phyloP scores from a whole-genome alignment of 192 early-diverging fungal genomes.

The Lobosporangium transversale region DNA sequence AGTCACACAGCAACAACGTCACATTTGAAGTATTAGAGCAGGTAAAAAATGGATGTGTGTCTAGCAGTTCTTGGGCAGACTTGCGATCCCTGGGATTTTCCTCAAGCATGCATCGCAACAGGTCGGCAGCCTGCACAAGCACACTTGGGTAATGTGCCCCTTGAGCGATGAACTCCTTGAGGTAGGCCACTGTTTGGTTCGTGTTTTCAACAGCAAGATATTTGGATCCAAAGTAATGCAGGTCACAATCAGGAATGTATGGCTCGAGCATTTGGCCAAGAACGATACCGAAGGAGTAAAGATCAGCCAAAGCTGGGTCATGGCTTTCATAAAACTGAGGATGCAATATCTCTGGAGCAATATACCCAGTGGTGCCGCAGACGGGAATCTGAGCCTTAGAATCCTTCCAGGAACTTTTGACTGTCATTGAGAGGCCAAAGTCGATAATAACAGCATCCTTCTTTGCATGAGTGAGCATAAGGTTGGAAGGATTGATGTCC shows the following conservation, averaged over 20 bases:
- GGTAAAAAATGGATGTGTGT: slow-evolving; percentile 35
- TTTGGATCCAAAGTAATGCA: slow-evolving; percentile 77
- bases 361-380: slow-evolving; percentile 79
- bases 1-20: slow-evolving; percentile 44
- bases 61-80: slow-evolving; percentile 40
- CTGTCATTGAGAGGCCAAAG: slow-evolving; percentile 71
- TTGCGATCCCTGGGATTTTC: slow-evolving; percentile 39
- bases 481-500: slow-evolving; percentile 72
- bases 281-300: slow-evolving; percentile 79
- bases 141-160: slow-evolving; percentile 31
- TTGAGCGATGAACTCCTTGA: slow-evolving; percentile 49
- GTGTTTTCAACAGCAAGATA: slow-evolving; percentile 55
- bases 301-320: slow-evolving; percentile 65
- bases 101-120: slow-evolving; percentile 39
- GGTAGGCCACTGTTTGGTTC: slow-evolving; percentile 33
- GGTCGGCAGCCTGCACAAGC: slow-evolving; percentile 31
- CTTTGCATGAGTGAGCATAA: slow-evolving; percentile 60
- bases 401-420: slow-evolving; percentile 28
- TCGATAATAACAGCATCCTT: slow-evolving; percentile 78
- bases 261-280: slow-evolving; percentile 82
- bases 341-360: slow-evolving; percentile 71
- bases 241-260: slow-evolving; percentile 69
- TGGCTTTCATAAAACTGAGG: slow-evolving; percentile 22
- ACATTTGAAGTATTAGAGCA: background rate
- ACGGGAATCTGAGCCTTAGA: slow-evolving; percentile 28